These are phyloP conservation scores for Diaporthe vexans DNA, from an alignment of 2,329 filamentous ascomycete species.

Conservation along the genomic window DNA sequence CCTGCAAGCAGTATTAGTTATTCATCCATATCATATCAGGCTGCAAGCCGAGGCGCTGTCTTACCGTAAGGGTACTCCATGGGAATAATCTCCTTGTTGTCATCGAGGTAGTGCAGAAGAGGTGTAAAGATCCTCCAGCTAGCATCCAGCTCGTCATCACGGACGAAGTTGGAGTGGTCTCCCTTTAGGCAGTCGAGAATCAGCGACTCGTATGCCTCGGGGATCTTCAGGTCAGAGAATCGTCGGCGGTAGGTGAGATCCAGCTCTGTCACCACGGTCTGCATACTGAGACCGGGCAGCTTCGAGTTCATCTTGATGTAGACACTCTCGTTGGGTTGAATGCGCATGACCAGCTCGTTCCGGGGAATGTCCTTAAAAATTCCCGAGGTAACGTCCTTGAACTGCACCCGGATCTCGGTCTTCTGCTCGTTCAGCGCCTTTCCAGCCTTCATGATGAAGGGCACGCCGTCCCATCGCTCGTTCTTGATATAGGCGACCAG, in stretches of 20 bases:
- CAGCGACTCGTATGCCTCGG: conserved; percentile 97
- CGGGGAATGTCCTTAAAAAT: conserved; percentile 99
- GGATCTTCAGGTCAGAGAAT: conserved; percentile 99
- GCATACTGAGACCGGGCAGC: conserved; percentile 97
- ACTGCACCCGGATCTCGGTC: conserved; percentile 98
- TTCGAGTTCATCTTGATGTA: conserved; percentile 99
- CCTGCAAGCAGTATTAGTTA: conserved; percentile 68
- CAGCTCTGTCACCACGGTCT: conserved; percentile 98
- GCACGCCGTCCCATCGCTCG: conserved; percentile 98
- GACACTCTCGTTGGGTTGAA: conserved; percentile 99
- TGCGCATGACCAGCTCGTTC: conserved; percentile 98
- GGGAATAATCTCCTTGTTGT: conserved; percentile 99
- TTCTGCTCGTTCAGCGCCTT: conserved; percentile 99
- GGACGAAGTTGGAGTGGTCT: conserved; percentile 99
- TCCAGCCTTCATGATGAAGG: conserved; percentile 99
- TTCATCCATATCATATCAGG: conserved; percentile 37
- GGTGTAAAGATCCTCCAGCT: conserved; percentile 99
- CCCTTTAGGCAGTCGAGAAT: conserved; percentile 98
- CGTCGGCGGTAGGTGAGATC: conserved; percentile 97
- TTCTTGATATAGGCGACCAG: conserved; percentile 99
- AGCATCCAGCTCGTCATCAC: conserved; percentile 95
- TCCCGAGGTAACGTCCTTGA: conserved; percentile 98
- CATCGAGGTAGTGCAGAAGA: conserved; percentile 96
- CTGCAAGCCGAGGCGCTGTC: conserved; percentile 51
- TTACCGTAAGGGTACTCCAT: conserved; percentile 99